A percentile compares a stretch with the other conserved stretches of the same genome.
These are phyloP conservation scores for Boeremia lycopersici DNA, from an alignment of 2,329 filamentous ascomycete genomes.

Conservation along the genomic window DNA sequence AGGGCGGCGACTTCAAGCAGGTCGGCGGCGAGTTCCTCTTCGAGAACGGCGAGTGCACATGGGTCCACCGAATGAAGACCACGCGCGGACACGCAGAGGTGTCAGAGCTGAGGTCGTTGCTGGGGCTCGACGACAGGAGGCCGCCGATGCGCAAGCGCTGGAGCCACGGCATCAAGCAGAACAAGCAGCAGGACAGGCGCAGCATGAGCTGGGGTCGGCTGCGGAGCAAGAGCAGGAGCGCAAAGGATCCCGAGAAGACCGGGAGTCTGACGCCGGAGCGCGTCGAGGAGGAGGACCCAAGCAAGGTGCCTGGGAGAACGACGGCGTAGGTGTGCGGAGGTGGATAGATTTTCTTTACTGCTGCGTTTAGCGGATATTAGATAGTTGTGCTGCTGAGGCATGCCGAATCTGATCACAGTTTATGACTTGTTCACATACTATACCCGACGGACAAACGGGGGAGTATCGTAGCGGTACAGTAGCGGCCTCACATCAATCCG, in stretches of 20 bases:
- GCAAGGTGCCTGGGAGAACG: conserved; percentile 13
- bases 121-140: conserved; percentile 54
- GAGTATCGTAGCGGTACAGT: no score
- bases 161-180: conserved; percentile 41
- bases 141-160: conserved; percentile 41
- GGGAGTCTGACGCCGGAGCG: conserved; percentile 20
- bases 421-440: no score
- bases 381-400: no score
- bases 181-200: conserved; percentile 27
- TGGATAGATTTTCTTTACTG: neutral
- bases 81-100: conserved; percentile 80
- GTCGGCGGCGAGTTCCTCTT: conserved; percentile 83
- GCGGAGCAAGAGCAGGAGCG: conserved; percentile 34
- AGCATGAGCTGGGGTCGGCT: conserved; percentile 38
- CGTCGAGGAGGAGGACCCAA: conserved; percentile 26
- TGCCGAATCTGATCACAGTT: no score
- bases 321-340: neutral
- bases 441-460: no score
- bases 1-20: conserved; percentile 70
- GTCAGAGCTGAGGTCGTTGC: conserved; percentile 65
- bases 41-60: conserved; percentile 71
- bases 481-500: no score
- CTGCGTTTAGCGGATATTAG: neutral
- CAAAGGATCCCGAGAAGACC: conserved; percentile 25
- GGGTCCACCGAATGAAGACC: conserved; percentile 82